Evolutionary conservation across 2,329 filamentous ascomycete species (phyloP).

Genomic region (Truncatella angustata): DNA sequence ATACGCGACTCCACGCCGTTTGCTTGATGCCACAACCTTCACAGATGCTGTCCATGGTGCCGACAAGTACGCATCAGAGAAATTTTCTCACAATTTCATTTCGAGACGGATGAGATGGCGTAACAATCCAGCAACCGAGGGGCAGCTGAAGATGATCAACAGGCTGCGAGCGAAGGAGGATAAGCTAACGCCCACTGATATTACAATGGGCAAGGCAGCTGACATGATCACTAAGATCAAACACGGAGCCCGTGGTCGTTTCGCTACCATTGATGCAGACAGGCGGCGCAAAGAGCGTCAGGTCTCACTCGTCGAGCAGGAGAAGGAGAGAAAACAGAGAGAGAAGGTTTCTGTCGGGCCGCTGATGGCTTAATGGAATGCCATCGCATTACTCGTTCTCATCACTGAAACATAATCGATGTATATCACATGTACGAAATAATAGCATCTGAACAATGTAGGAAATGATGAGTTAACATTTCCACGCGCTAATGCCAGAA

Average conservation of each 20-base stretch:
- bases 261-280: slow-evolving; percentile 48
- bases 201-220: slow-evolving; percentile 77
- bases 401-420: too few species aligned
- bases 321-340: slow-evolving; percentile 35
- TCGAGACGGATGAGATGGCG: slow-evolving; percentile 69
- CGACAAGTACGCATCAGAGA: slow-evolving; percentile 72
- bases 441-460: too few species aligned
- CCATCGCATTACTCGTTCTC: too few species aligned
- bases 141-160: slow-evolving; percentile 69
- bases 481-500: too few species aligned
- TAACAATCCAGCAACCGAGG: slow-evolving; percentile 57
- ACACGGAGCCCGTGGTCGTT: slow-evolving; percentile 72
- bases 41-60: slow-evolving; percentile 77
- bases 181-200: slow-evolving; percentile 49
- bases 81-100: slow-evolving; percentile 69
- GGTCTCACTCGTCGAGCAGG: slow-evolving; percentile 34
- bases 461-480: too few species aligned
- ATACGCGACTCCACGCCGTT: slow-evolving; percentile 65
- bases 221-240: slow-evolving; percentile 94
- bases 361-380: slow-evolving; percentile 32
- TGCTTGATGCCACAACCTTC: slow-evolving; percentile 67
- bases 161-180: slow-evolving; percentile 56
- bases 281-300: slow-evolving; percentile 48
- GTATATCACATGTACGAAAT: background rate
- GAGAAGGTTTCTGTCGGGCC: slow-evolving; percentile 59